These are phyloP conservation scores for Misopates orontium DNA, from an alignment of 257 asterid species.

Conservation along the genomic window DNA sequence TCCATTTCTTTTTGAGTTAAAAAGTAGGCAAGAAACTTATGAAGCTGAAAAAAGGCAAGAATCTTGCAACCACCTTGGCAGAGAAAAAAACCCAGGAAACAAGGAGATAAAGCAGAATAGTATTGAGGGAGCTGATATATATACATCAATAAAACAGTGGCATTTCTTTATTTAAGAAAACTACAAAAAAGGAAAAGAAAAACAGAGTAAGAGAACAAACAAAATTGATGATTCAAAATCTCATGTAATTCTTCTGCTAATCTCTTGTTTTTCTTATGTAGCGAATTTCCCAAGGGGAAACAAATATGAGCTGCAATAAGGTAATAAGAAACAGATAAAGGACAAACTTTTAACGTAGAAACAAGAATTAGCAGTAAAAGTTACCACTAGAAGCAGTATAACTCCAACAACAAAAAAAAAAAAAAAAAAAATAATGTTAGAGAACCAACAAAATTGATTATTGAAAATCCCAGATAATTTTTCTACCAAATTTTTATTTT, in stretches of 20 bases:
- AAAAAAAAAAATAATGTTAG: too few relatives aligned
- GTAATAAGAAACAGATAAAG: neutral
- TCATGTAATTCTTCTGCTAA: constrained; percentile 3
- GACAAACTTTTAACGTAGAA: constrained; percentile 16
- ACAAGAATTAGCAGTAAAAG: constrained; percentile 14
- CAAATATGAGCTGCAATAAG: neutral
- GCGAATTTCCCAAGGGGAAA: too few relatives aligned
- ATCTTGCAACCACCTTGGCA: constrained; percentile 30
- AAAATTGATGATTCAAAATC: constrained; percentile 22
- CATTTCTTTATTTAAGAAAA: constrained; percentile 9
- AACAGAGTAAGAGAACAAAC: constrained; percentile 14
- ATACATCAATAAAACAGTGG: constrained; percentile 20
- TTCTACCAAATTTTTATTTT: too few relatives aligned
- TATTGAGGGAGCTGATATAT: neutral
- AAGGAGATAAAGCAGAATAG: constrained; percentile 25
- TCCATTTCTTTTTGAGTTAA: constrained; percentile 1
- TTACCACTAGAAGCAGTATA: too few relatives aligned
- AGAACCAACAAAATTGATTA: too few relatives aligned
- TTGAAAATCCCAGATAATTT: too few relatives aligned
- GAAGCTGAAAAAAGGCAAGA: constrained; percentile 14
- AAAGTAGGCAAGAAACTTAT: neutral
- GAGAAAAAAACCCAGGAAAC: constrained; percentile 26
- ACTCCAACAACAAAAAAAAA: too few relatives aligned
- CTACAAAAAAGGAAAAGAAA: too few relatives aligned
- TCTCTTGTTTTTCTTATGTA: neutral